Evolutionary conservation across 108 stramenopile species (phyloP).

Genomic region (Cyclotella sp.): DNA sequence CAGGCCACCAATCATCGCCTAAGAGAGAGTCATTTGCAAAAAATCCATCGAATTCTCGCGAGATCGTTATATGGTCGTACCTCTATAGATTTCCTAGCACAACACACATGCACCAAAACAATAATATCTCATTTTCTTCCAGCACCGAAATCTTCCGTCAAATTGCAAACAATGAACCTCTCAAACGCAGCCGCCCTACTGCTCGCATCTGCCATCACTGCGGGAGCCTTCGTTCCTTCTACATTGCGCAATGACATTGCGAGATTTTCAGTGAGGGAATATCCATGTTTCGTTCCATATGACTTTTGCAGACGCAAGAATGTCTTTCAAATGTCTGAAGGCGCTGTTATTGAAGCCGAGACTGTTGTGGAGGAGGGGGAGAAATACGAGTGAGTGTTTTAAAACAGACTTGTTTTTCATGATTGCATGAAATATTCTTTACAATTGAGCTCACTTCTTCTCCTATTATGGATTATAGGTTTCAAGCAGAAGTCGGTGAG

Average conservation of each 20-base stretch:
- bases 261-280: too few relatives aligned
- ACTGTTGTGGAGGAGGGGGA: slow-evolving; percentile 44
- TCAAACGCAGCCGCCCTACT: slow-evolving; percentile 54
- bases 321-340: slow-evolving; percentile 38
- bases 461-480: slow-evolving; percentile 41
- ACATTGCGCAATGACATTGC: not conserved
- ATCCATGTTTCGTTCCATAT: too few relatives aligned
- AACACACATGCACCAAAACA: too few relatives aligned
- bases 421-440: not conserved
- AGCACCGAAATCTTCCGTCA: not conserved
- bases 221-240: slow-evolving; percentile 20
- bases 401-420: slow-evolving; percentile 19
- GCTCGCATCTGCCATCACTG: slow-evolving; percentile 38
- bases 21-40: too few relatives aligned
- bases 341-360: slow-evolving; percentile 40
- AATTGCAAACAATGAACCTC: slow-evolving; percentile 62
- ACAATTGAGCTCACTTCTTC: not conserved
- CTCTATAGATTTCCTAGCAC: too few relatives aligned
- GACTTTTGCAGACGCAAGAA: too few relatives aligned
- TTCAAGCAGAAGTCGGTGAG: slow-evolving; percentile 75
- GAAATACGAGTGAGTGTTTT: slow-evolving; percentile 71
- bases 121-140: not conserved
- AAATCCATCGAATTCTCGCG: not conserved
- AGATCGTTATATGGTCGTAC: too few relatives aligned
- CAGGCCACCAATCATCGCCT: not conserved